phyloP scores from a whole-genome alignment of 2,329 filamentous ascomycete species.

The Ophiosphaerella korrae region DNA sequence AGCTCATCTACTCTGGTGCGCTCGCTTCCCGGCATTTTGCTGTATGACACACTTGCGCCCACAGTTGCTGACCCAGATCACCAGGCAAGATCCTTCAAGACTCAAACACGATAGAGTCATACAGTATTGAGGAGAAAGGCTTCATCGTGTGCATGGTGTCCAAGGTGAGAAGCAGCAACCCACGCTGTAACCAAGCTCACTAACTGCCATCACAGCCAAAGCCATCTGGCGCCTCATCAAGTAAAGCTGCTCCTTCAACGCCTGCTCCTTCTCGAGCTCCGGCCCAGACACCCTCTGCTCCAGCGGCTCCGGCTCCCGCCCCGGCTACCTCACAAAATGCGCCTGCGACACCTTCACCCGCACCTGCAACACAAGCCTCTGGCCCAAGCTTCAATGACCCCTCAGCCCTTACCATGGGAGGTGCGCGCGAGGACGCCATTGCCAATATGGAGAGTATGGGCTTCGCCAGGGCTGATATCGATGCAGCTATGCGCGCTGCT shows the following conservation, averaged over 20 bases:
- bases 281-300: conserved; percentile 58
- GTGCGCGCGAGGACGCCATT: conserved; percentile 80
- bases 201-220: conserved; percentile 66
- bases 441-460: conserved; percentile 98
- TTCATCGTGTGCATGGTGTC: conserved; percentile 99
- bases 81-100: conserved; percentile 97
- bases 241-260: conserved; percentile 62
- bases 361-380: conserved; percentile 51
- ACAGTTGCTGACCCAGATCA: conserved; percentile 28
- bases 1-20: conserved; percentile 97
- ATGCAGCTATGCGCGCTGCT: conserved; percentile 91
- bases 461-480: conserved; percentile 85
- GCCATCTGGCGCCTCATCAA: conserved; percentile 57
- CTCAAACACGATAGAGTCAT: conserved; percentile 93
- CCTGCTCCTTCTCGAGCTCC: conserved; percentile 50
- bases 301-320: conserved; percentile 59
- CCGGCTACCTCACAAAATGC: conserved; percentile 56
- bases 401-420: conserved; percentile 83
- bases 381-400: conserved; percentile 66
- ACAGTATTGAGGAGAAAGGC: conserved; percentile 99
- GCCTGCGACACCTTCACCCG: conserved; percentile 57
- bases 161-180: conserved; percentile 67
- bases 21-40: conserved; percentile 9
- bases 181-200: conserved; percentile 6
- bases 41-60: conserved; percentile 16